Percentiles rank a stretch among this genome's conserved stretches.
Evolutionary conservation across 257 asterid species (phyloP).

Genomic region (Anisodus tanguticus): DNA sequence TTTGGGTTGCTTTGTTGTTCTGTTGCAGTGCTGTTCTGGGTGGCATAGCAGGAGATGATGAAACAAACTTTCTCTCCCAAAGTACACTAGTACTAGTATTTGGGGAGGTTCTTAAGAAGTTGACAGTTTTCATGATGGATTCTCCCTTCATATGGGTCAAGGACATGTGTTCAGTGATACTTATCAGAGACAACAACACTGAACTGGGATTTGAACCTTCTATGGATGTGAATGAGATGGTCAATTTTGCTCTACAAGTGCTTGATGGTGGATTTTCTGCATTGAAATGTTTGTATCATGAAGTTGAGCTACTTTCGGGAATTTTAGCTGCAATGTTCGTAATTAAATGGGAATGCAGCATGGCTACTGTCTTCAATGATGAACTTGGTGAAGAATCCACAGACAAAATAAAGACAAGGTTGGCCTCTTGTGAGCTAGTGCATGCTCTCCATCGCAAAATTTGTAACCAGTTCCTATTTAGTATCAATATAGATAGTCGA

Average conservation of each 20-base stretch:
- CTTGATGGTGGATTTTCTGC: slow-evolving; percentile 73
- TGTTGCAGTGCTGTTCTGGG: slow-evolving; percentile 87
- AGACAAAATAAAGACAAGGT: slow-evolving; percentile 54
- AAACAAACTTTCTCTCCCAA: slow-evolving; percentile 57
- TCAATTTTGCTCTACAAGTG: slow-evolving; percentile 72
- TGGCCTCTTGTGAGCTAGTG: slow-evolving; percentile 64
- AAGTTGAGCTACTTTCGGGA: slow-evolving; percentile 62
- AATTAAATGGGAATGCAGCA: slow-evolving; percentile 83
- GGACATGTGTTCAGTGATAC: slow-evolving; percentile 57
- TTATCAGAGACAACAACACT: slow-evolving; percentile 42
- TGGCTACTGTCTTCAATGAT: slow-evolving; percentile 49
- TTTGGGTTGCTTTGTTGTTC: slow-evolving; percentile 21
- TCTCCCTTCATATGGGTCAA: slow-evolving; percentile 82
- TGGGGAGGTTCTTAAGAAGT: slow-evolving; percentile 60
- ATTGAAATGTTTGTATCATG: slow-evolving; percentile 56
- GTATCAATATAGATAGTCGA: slow-evolving; percentile 45
- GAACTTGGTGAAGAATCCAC: slow-evolving; percentile 51
- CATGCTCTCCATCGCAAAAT: slow-evolving; percentile 56
- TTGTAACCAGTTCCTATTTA: slow-evolving; percentile 51
- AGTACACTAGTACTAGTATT: slow-evolving; percentile 54
- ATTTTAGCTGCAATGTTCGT: slow-evolving; percentile 65
- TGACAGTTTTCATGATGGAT: slow-evolving; percentile 62
- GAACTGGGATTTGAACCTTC: slow-evolving; percentile 49
- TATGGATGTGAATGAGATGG: slow-evolving; percentile 56
- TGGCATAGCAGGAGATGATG: slow-evolving; percentile 64